Percentiles rank a stretch among this genome's conserved stretches.
These are phyloP conservation scores for Theobroma grandiflorum DNA, from an alignment of 441 rosid genomes.

Conservation along the genomic window DNA sequence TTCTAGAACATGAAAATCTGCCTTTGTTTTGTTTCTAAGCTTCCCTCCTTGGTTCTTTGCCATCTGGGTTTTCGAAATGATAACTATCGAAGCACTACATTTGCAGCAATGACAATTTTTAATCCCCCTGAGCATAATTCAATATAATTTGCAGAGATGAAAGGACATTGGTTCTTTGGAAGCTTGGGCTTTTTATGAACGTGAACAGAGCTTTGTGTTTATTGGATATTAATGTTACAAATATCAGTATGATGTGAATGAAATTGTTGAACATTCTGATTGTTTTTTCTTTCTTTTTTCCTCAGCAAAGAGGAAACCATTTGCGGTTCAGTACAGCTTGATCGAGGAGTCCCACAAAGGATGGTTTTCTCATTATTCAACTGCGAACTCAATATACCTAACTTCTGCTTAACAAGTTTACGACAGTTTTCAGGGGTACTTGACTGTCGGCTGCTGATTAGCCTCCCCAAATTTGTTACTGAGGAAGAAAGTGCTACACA, in stretches of 20 bases:
- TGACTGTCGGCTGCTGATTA: neutral
- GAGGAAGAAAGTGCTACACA: neutral
- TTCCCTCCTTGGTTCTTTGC: too few relatives aligned
- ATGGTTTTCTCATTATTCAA: conserved; percentile 64
- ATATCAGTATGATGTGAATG: neutral
- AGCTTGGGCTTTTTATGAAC: too few relatives aligned
- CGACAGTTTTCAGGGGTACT: neutral
- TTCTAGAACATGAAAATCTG: too few relatives aligned
- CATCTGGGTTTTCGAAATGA: too few relatives aligned
- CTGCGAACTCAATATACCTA: conserved; percentile 56
- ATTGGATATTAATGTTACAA: neutral
- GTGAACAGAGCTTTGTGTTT: neutral
- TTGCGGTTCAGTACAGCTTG: conserved; percentile 57
- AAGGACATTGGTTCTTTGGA: too few relatives aligned
- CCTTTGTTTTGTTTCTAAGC: too few relatives aligned
- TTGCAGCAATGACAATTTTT: too few relatives aligned
- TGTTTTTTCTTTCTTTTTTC: conserved; percentile 28
- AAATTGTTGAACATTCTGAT: conserved; percentile 13
- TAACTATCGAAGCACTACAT: too few relatives aligned
- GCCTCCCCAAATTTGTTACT: neutral
- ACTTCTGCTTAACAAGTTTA: conserved; percentile 58
- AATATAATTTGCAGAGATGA: too few relatives aligned
- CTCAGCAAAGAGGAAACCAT: conserved; percentile 48
- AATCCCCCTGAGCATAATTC: too few relatives aligned
- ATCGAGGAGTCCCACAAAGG: conserved; percentile 63